These are phyloP conservation scores for Mycena metata DNA, from an alignment of 768 basidiomycete genomes.

Conservation along the genomic window DNA sequence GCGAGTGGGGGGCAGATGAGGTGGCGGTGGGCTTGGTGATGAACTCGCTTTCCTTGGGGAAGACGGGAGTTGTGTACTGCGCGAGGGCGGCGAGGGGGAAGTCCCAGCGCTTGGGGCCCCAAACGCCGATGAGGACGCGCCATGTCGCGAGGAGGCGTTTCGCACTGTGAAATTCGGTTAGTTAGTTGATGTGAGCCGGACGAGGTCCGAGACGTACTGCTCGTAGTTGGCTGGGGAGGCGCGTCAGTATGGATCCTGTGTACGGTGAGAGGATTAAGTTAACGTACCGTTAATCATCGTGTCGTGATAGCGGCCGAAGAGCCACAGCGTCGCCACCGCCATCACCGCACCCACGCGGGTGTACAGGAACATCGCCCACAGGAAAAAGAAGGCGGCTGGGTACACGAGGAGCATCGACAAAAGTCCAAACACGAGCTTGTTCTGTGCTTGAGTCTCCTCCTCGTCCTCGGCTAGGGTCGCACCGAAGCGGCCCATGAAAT, in stretches of 20 bases:
- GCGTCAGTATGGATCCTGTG: background rate
- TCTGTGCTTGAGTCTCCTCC: slow-evolving; percentile 96
- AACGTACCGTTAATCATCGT: slow-evolving; percentile 83
- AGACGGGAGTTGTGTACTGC: slow-evolving; percentile 76
- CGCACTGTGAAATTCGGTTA: slow-evolving; percentile 63
- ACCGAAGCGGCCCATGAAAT: slow-evolving; percentile 83
- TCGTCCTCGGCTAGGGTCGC: slow-evolving; percentile 84
- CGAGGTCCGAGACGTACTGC: slow-evolving; percentile 63
- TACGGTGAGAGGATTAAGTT: slow-evolving; percentile 35
- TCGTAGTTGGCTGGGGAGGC: slow-evolving; percentile 75
- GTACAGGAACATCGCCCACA: slow-evolving; percentile 89
- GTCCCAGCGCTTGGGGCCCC: slow-evolving; percentile 90
- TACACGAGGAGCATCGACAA: slow-evolving; percentile 82
- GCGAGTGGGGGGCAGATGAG: slow-evolving; percentile 40
- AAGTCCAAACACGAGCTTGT: slow-evolving; percentile 92
- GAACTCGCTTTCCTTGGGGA: slow-evolving; percentile 81
- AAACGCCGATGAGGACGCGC: slow-evolving; percentile 95
- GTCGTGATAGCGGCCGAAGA: slow-evolving; percentile 89
- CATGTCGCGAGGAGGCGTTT: slow-evolving; percentile 94
- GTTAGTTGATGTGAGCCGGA: slow-evolving; percentile 20
- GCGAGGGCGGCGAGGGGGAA: slow-evolving; percentile 80
- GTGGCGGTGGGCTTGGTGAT: slow-evolving; percentile 60
- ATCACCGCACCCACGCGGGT: slow-evolving; percentile 80
- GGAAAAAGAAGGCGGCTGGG: slow-evolving; percentile 83
- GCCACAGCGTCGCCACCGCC: slow-evolving; percentile 77